Base-by-base conservation (phyloP, 2,329 filamentous ascomycete species). In the Ascochyta koolunga region DNA sequence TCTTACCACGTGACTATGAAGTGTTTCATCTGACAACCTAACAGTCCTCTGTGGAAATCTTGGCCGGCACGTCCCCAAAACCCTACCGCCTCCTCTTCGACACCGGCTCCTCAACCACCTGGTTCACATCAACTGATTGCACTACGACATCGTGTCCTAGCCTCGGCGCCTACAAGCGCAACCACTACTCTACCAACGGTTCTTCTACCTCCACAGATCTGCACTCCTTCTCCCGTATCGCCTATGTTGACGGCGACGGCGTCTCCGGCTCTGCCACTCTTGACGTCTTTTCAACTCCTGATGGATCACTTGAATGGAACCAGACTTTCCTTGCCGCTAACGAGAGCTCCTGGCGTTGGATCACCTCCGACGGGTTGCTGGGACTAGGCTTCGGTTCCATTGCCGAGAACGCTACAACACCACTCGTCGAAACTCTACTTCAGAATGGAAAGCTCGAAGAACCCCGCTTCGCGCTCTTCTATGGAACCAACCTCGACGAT, bases 331-430 rank as follows among this genome's bases (percentile, higher is more conserved):
- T 65, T 0, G 36, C 56, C 1, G 56, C 29, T 29, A 65, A 65
- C 31, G 21, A 60, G 29, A 62, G 59, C 27, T 44, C 29, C 25
- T 65, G 59, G 60, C 48, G 52, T n/a, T 62, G 54, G 39, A 59
- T 64, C 43, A 60, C 62, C 3, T 56, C 59, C 15, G 60, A 65
- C 19, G 60, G 62, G 18, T 65, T 64, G 35, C 39, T 65, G 1
- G 62, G 60, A 4, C 42, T 65, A 2, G 62, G 52, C 18, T 65
- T 65, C 42, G 59, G 60, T 22, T 56, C 56, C 22, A 65, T 65
- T 19, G 62, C 62, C 9, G 56, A 59, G 32, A 29, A 29, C 7
- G 45, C 32, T 5, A 65, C 62, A 1, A 32, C 47, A 1, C 46
- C 60, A 7, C 36, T 65, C 6, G 60, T 64, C 1, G 62, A 65